Evolutionary conservation across 495 filamentous ascomycete species (phyloP).

Genomic region (Aspergillus sclerotioniger): DNA sequence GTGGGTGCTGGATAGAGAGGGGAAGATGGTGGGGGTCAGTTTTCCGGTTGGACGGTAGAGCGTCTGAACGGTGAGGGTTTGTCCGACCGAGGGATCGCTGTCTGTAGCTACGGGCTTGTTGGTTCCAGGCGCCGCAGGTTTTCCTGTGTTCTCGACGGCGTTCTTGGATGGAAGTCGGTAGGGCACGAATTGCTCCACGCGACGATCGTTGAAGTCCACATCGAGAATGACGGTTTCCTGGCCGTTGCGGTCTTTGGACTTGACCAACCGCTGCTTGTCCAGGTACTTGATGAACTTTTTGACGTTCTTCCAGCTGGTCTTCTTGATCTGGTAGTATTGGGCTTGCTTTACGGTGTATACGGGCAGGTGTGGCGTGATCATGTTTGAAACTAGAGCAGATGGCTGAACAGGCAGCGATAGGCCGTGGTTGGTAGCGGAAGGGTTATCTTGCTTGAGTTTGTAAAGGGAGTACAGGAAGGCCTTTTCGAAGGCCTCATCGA

Average conservation of each 20-base stretch:
- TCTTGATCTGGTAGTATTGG: constrained; percentile 66
- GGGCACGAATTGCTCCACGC: constrained; percentile 56
- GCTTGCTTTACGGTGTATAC: constrained; percentile 53
- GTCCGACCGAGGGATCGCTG: constrained; percentile 51
- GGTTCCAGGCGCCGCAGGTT: constrained; percentile 31
- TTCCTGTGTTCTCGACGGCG: constrained; percentile 33
- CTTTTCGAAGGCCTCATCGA: constrained; percentile 66
- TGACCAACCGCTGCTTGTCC: constrained; percentile 62
- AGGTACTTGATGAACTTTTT: constrained; percentile 72
- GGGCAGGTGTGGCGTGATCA: constrained; percentile 68
- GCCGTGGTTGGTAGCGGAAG: constrained; percentile 45
- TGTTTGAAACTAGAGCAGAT: constrained; percentile 62
- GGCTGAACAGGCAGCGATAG: constrained; percentile 63
- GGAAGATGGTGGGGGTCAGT: constrained; percentile 55
- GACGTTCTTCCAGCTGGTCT: constrained; percentile 71
- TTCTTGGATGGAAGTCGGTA: constrained; percentile 57
- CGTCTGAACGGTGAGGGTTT: constrained; percentile 53
- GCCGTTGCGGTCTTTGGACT: constrained; percentile 64
- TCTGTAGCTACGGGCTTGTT: constrained; percentile 41
- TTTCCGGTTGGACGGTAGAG: constrained; percentile 58
- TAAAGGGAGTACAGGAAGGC: constrained; percentile 66
- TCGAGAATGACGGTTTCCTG: constrained; percentile 65
- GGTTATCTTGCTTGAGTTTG: constrained; percentile 52
- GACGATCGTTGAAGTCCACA: constrained; percentile 61
- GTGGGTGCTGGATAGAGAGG: constrained; percentile 38